These are phyloP conservation scores for Sporobolomyces roseus DNA, from an alignment of 768 basidiomycete species.

Conservation along the genomic window DNA sequence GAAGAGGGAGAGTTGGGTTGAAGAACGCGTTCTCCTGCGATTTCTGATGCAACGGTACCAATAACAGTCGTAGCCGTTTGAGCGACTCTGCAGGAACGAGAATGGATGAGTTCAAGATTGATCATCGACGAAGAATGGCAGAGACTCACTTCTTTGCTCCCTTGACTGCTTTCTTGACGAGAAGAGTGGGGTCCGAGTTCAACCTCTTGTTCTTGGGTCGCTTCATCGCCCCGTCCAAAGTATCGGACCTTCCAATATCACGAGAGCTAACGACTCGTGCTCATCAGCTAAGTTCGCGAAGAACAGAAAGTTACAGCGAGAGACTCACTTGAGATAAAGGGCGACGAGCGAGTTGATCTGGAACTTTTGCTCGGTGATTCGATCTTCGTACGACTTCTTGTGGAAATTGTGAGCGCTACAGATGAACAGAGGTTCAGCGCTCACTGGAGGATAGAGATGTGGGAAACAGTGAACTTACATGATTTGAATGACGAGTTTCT, in stretches of 20 bases:
- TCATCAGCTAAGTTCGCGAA: neutral
- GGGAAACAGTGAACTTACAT: conserved; percentile 50
- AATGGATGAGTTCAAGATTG: conserved; percentile 41
- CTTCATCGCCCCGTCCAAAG: conserved; percentile 55
- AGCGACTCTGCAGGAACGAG: conserved; percentile 54
- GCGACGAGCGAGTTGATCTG: conserved; percentile 66
- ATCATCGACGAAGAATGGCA: neutral
- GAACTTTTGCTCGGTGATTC: conserved; percentile 76
- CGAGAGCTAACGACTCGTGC: conserved; percentile 54
- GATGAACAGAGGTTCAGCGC: neutral
- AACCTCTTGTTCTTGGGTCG: conserved; percentile 48
- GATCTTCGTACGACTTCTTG: conserved; percentile 57
- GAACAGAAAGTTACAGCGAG: too few relatives aligned
- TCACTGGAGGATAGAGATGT: neutral
- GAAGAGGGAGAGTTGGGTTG: conserved; percentile 64
- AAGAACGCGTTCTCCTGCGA: conserved; percentile 61
- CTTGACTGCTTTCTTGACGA: conserved; percentile 67
- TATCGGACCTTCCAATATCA: conserved; percentile 67
- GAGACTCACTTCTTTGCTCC: conserved; percentile 55
- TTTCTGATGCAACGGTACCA: conserved; percentile 62
- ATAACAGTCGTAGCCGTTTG: conserved; percentile 74
- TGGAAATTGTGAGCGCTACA: conserved; percentile 50
- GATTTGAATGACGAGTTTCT: conserved; percentile 82
- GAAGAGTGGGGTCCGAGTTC: conserved; percentile 57
- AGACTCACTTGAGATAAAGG: conserved; percentile 59